Evolutionary conservation across 73 alveolate genomes (phyloP).

Genomic region (Paramecium bursaria): DNA sequence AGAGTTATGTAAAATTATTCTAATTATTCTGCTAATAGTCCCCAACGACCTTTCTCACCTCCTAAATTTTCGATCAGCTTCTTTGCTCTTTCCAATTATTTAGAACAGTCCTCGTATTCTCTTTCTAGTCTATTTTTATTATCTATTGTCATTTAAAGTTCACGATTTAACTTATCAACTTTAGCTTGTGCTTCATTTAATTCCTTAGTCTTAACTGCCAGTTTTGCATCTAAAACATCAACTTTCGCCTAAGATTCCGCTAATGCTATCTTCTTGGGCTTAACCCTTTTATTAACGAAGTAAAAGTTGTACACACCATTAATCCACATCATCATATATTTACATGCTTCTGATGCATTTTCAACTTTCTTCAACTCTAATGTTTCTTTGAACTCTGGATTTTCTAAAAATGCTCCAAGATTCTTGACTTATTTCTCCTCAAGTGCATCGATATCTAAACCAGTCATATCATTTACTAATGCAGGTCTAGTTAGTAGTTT

Average conservation of each 20-base stretch:
- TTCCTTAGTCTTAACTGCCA: slow-evolving; percentile 88
- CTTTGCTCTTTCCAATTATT: slow-evolving; percentile 94
- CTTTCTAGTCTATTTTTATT: slow-evolving; percentile 91
- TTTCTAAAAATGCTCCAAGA: slow-evolving; percentile 60
- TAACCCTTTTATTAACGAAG: slow-evolving; percentile 87
- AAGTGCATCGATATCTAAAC: slow-evolving; percentile 57
- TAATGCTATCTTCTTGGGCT: slow-evolving; percentile 91
- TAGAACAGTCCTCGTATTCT: slow-evolving; percentile 88
- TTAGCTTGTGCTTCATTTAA: slow-evolving; percentile 95
- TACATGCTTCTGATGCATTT: slow-evolving; percentile 82
- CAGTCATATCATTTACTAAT: slow-evolving; percentile 63
- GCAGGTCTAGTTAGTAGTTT: slow-evolving; percentile 62
- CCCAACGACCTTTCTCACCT: slow-evolving; percentile 99
- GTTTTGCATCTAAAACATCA: slow-evolving; percentile 83
- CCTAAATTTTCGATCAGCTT: slow-evolving; percentile 97
- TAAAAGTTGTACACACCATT: slow-evolving; percentile 94
- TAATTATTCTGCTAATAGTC: slow-evolving; percentile 85
- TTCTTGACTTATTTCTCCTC: slow-evolving; percentile 78
- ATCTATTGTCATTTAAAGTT: slow-evolving; percentile 90
- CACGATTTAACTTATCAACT: slow-evolving; percentile 95
- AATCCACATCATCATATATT: slow-evolving; percentile 88
- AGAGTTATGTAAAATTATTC: slow-evolving; percentile 88
- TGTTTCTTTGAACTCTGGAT: slow-evolving; percentile 74
- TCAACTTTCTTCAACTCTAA: slow-evolving; percentile 76
- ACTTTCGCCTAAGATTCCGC: slow-evolving; percentile 89